Conservation (phyloP, 2,329 filamentous ascomycete genomes). For the Talaromyces sp. region DNA sequence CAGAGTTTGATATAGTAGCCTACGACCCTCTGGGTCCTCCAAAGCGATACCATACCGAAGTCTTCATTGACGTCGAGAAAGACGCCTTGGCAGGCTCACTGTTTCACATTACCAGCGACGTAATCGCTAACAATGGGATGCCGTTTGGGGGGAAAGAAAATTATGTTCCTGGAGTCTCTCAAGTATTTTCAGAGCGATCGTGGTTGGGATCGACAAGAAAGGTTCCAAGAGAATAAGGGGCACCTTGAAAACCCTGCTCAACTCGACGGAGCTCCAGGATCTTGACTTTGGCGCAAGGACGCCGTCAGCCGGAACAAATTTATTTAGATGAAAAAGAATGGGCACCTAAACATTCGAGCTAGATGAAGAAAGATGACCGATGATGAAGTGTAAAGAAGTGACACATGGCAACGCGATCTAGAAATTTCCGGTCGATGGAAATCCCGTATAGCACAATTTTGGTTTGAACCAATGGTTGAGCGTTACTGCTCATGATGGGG, state of each 20-base stretch:
- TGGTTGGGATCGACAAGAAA: slow-evolving; percentile 6
- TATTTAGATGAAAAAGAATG: slow-evolving; percentile 13
- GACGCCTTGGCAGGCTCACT: not conserved
- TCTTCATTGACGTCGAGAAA: slow-evolving; percentile 7
- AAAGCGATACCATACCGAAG: slow-evolving; percentile 9
- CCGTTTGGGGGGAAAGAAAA: slow-evolving; percentile 7
- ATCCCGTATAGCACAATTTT: slow-evolving; percentile 3
- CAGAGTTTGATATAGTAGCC: slow-evolving; percentile 11
- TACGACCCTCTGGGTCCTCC: slow-evolving; percentile 8
- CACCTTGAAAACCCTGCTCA: slow-evolving; percentile 10
- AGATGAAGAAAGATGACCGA: slow-evolving; percentile 9
- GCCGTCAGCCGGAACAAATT: slow-evolving; percentile 1
- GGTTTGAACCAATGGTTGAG: too few species aligned
- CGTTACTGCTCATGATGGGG: too few species aligned
- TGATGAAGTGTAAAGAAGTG: slow-evolving; percentile 17
- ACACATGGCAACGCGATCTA: slow-evolving; percentile 12
- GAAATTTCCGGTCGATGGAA: slow-evolving; percentile 1
- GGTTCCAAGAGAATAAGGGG: slow-evolving; percentile 6
- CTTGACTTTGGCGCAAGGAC: slow-evolving; percentile 13
- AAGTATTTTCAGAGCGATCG: not conserved
- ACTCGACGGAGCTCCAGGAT: slow-evolving; percentile 13
- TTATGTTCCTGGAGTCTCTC: not conserved
- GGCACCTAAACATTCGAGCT: slow-evolving; percentile 10
- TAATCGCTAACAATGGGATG: slow-evolving; percentile 11
- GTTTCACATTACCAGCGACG: slow-evolving; percentile 14